These are phyloP conservation scores for Microcera coccophila DNA, from an alignment of 2,329 filamentous ascomycete species.

Conservation along the genomic window DNA sequence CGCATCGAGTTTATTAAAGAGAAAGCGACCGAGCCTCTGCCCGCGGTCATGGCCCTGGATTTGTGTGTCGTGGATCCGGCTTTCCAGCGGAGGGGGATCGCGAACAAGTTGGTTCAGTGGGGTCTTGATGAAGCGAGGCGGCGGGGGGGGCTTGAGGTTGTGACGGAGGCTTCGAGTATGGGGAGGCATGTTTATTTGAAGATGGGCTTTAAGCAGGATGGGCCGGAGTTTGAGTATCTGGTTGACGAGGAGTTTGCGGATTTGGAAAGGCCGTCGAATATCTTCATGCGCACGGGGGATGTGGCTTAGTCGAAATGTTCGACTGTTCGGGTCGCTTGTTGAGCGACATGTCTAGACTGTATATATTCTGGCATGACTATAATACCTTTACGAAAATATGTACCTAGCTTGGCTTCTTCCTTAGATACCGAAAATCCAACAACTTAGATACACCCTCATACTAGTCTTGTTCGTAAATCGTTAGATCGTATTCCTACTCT, in stretches of 20 bases:
- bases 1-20: conserved; percentile 41
- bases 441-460: too few species aligned
- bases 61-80: conserved; percentile 50
- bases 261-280: conserved; percentile 38
- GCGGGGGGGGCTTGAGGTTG: conserved; percentile 39
- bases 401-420: too few species aligned
- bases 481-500: too few species aligned
- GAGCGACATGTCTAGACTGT: too few species aligned
- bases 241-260: conserved; percentile 41
- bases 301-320: too few species aligned
- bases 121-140: conserved; percentile 41
- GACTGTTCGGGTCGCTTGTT: too few species aligned
- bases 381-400: too few species aligned
- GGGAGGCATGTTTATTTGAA: conserved; percentile 44
- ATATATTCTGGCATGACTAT: too few species aligned
- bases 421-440: too few species aligned
- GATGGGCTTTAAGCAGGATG: conserved; percentile 42
- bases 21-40: conserved; percentile 35
- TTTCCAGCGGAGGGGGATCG: conserved; percentile 50
- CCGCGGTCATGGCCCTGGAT: conserved; percentile 49
- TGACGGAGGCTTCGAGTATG: conserved; percentile 47
- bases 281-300: conserved; percentile 43
- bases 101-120: conserved; percentile 43
- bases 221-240: conserved; percentile 39
- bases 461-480: too few species aligned